A percentile compares a stretch with the other conserved stretches of the same genome.
Conservation (phyloP, 495 filamentous ascomycete genomes). For the Neurospora sp. region DNA sequence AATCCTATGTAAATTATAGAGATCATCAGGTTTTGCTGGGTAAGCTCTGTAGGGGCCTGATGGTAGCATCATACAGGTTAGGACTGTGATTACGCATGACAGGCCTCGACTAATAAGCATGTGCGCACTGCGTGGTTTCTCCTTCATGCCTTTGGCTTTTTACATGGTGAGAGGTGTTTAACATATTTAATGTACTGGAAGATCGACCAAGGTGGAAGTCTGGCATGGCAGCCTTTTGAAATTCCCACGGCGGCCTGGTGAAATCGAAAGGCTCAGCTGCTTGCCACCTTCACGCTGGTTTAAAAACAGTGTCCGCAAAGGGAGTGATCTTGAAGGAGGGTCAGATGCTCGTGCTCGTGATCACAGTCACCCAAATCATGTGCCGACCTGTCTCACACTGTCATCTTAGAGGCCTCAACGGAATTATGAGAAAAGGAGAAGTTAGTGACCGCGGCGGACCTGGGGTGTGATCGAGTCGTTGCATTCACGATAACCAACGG, state of each 20-base stretch:
- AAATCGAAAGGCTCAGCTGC: not conserved
- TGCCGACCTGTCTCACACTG: slow-evolving; percentile 14
- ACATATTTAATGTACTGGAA: not conserved
- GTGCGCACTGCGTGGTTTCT: not conserved
- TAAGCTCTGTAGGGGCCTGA: not conserved
- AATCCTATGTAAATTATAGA: not conserved
- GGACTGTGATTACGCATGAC: not conserved
- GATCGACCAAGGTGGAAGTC: not conserved
- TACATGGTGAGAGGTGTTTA: not conserved
- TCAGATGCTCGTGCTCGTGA: not conserved
- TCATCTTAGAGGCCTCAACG: not conserved
- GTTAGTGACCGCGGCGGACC: not conserved
- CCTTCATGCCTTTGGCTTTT: not conserved
- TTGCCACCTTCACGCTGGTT: not conserved
- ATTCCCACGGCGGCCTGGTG: not conserved
- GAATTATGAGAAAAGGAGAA: not conserved
- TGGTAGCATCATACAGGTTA: not conserved
- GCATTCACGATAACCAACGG: not conserved
- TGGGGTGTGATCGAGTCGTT: not conserved
- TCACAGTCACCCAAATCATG: slow-evolving; percentile 10
- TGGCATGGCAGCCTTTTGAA: not conserved
- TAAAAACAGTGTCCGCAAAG: not conserved
- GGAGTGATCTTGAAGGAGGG: not conserved
- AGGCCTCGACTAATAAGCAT: not conserved
- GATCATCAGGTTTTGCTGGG: too few relatives aligned